A percentile compares a stretch with the other conserved stretches of the same genome.
Conservation (phyloP, 257 asterid species). For the Eustoma russellianum region DNA sequence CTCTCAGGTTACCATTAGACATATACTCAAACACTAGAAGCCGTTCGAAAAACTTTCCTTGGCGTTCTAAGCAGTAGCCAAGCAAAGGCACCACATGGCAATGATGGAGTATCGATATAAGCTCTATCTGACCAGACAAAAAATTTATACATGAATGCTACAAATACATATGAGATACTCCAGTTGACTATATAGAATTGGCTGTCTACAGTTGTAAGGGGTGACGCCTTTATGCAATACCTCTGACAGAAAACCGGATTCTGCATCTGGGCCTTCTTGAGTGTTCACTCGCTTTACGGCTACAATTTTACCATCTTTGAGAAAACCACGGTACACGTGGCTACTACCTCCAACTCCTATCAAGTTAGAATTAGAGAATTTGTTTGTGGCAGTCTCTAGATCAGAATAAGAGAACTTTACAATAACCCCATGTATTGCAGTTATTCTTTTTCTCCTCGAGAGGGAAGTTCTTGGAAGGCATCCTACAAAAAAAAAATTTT, state of each 20-base stretch:
- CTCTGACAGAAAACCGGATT: slow-evolving; percentile 73
- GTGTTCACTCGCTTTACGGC: slow-evolving; percentile 82
- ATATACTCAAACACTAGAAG: slow-evolving; percentile 74
- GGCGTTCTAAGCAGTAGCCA: slow-evolving; percentile 78
- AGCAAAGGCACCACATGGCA: slow-evolving; percentile 88
- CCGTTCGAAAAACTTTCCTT: slow-evolving; percentile 70
- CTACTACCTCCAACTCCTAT: slow-evolving; percentile 96
- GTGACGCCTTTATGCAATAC: slow-evolving; percentile 27
- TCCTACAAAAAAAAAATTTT: slow-evolving; percentile 37
- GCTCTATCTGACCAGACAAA: slow-evolving; percentile 50
- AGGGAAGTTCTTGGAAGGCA: slow-evolving; percentile 54
- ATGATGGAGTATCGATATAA: slow-evolving; percentile 91
- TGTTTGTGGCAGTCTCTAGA: slow-evolving; percentile 66
- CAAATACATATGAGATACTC: not conserved
- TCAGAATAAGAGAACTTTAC: slow-evolving; percentile 66
- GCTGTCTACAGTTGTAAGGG: not conserved
- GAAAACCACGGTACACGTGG: slow-evolving; percentile 70
- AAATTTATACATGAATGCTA: not conserved
- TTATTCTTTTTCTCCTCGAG: slow-evolving; percentile 38
- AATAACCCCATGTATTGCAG: slow-evolving; percentile 50
- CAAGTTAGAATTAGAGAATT: slow-evolving; percentile 61
- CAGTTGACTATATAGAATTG: too few species aligned
- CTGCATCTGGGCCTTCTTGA: slow-evolving; percentile 63
- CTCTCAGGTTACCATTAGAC: slow-evolving; percentile 83
- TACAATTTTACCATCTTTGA: slow-evolving; percentile 69